A percentile compares a stretch with the other conserved stretches of the same genome.
Conservation (phyloP, 495 filamentous ascomycete species). For the Podospora australis region DNA sequence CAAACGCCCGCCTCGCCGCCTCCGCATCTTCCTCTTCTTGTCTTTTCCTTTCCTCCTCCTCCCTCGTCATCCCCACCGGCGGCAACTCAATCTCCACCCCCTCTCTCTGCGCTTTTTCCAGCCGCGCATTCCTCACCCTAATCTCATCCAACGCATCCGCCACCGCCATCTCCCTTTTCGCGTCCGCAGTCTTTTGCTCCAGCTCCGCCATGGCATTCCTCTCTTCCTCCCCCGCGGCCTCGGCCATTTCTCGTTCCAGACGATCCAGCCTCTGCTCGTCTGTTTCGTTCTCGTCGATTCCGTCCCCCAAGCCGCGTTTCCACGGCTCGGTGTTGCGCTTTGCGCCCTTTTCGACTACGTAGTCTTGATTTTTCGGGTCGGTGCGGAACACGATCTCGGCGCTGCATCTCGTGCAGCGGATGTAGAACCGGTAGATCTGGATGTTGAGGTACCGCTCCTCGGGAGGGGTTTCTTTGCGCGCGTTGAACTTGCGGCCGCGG, state of each 20-base stretch:
- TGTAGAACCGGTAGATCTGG: conserved; percentile 89
- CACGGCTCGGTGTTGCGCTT: conserved; percentile 92
- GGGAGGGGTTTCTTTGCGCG: conserved; percentile 78
- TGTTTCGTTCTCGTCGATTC: conserved; percentile 52
- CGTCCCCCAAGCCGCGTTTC: conserved; percentile 55
- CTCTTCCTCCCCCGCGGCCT: conserved; percentile 60
- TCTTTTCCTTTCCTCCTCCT: conserved; percentile 51
- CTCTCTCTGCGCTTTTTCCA: conserved; percentile 65
- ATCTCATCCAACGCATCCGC: conserved; percentile 97
- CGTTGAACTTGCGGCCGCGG: conserved; percentile 94
- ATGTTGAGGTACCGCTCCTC: conserved; percentile 89
- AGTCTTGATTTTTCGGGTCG: conserved; percentile 92
- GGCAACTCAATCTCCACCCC: conserved; percentile 38
- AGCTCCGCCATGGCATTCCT: conserved; percentile 86
- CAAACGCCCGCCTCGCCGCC: conserved; percentile 73
- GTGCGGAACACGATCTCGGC: conserved; percentile 93
- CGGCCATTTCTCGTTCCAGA: conserved; percentile 61
- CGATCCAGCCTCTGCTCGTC: conserved; percentile 82
- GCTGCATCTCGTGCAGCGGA: conserved; percentile 83
- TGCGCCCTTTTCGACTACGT: conserved; percentile 63
- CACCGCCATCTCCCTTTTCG: conserved; percentile 95
- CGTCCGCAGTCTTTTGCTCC: conserved; percentile 81
- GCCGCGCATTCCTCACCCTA: conserved; percentile 77
- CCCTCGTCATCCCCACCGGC: conserved; percentile 26
- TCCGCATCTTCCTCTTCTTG: conserved; percentile 84